Base-by-base conservation (phyloP, 495 filamentous ascomycete genomes). In the Penicillium coprophilum region DNA sequence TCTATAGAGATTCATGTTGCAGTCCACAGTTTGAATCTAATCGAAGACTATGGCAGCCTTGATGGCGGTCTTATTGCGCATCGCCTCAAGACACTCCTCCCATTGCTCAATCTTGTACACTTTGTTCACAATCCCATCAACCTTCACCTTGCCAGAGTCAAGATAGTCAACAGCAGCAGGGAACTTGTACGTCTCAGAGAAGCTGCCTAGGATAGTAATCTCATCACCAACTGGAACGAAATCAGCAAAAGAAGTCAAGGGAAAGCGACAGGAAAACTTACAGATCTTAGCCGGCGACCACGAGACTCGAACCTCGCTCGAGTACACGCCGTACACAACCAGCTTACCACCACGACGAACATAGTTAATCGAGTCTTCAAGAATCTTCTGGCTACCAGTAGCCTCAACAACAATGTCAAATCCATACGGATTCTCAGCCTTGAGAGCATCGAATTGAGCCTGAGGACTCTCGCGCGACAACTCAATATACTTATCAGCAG, bases 141-240 rank as follows among this genome's bases (percentile, higher is more conserved):
- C 77, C 70, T 83, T 87, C 52, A 87, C 79, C 74, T 85, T 86
- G 46, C 79, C 85, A 7, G 73, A 81, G 62, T 88, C 86, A 34
- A 87, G 78, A 70, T 88, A 88, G 71, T 85, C 81, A 56, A 89
- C 82, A 8, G 86, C 86, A 28, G 85, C 80, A 4, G 86, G 85
- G 79, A 87, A 90, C 78, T 87, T 88, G 74, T 86, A 86, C 15
- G 83, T 83, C 63, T 89, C 84, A 28, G 80, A 85, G 77, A 88
- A 89, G 36, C 79, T 85, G 27, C 85, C 85, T 38, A 89, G 69
- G 58, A 90, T 86, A 56, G 83, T 87, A 62, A 89, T 87, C 63
- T 88, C 86, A 61, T 85, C 75, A 46, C 71, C 71, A 52, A 75
- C 73, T 74, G 49, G 20, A 30, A 28, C 13, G 1, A 5, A 45